Conservation (phyloP, 441 rosid species). For the Bruguiera hainesii region DNA sequence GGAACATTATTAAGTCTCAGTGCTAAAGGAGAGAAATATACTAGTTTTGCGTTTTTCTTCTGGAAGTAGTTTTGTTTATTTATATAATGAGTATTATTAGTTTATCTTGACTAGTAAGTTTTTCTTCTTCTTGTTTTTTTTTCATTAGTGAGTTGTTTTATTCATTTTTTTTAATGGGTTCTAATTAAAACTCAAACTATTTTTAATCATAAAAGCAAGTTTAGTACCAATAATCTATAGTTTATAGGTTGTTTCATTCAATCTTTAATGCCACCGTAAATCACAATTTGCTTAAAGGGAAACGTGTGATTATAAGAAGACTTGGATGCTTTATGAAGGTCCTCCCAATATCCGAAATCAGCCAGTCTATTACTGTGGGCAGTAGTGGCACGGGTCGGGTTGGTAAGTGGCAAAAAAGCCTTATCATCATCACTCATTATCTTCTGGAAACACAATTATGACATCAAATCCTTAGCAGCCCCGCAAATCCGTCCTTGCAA, state of each 20-base stretch:
- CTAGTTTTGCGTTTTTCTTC: neutral
- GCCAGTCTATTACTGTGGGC: conserved; percentile 33
- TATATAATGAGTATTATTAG: conserved; percentile 23
- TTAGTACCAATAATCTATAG: too few species aligned
- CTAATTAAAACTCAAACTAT: too few species aligned
- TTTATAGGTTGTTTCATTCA: conserved; percentile 1
- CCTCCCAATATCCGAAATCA: conserved; percentile 26
- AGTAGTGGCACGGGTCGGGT: conserved; percentile 53
- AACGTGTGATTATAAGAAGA: conserved; percentile 18
- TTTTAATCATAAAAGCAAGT: too few species aligned
- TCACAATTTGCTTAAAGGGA: conserved; percentile 1
- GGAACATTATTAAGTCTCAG: conserved; percentile 2
- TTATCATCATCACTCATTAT: conserved; percentile 33
- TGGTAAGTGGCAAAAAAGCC: conserved; percentile 49
- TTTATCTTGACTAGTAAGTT: conserved; percentile 15
- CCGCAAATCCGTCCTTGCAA: conserved; percentile 31
- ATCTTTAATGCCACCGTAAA: neutral
- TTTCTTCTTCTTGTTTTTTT: too few species aligned
- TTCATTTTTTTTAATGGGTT: too few species aligned
- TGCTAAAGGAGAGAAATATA: conserved; percentile 1
- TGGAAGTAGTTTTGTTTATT: conserved; percentile 14
- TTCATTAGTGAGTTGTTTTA: too few species aligned
- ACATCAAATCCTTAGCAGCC: conserved; percentile 28
- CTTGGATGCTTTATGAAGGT: conserved; percentile 31
- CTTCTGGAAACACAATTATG: conserved; percentile 37